These are phyloP conservation scores for Eragrostis tef DNA, from an alignment of 202 grass and related monocot genomes.

Conservation along the genomic window DNA sequence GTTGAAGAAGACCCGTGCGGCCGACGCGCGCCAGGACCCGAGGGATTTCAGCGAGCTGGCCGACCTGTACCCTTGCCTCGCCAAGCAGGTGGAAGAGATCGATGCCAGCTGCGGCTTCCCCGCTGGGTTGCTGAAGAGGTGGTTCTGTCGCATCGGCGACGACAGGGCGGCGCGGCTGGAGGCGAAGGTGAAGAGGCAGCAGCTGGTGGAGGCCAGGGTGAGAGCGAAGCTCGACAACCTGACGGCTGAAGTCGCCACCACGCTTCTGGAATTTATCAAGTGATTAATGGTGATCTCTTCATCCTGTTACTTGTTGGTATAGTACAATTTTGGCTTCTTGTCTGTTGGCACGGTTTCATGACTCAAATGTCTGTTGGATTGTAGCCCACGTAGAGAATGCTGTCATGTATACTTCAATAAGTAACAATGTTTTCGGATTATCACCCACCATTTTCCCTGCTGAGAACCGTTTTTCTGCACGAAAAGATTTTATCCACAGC, in stretches of 20 bases:
- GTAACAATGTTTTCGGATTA: background rate
- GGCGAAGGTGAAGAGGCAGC: constrained; percentile 33
- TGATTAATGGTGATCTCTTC: constrained; percentile 13
- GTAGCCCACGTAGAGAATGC: background rate
- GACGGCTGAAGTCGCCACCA: background rate
- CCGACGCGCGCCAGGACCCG: background rate
- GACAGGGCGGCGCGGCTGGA: constrained; percentile 46
- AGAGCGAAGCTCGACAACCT: background rate
- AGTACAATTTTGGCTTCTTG: background rate
- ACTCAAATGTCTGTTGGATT: background rate
- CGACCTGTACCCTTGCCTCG: constrained; percentile 42
- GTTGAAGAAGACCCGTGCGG: background rate
- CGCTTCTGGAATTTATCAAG: background rate
- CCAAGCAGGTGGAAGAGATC: constrained; percentile 15
- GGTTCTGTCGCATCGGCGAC: constrained; percentile 36
- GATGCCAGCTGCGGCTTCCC: background rate
- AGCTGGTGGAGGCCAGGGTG: background rate
- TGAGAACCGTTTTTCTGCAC: background rate
- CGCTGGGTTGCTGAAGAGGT: background rate
- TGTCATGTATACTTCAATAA: background rate
- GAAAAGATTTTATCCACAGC: background rate
- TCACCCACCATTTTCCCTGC: background rate
- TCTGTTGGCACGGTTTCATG: background rate
- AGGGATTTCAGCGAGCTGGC: constrained; percentile 13
- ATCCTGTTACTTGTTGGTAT: background rate